Percentiles rank a stretch among this genome's conserved stretches.
Conservation (phyloP, 805 yeast species). For the Metschnikowia koreensis region DNA sequence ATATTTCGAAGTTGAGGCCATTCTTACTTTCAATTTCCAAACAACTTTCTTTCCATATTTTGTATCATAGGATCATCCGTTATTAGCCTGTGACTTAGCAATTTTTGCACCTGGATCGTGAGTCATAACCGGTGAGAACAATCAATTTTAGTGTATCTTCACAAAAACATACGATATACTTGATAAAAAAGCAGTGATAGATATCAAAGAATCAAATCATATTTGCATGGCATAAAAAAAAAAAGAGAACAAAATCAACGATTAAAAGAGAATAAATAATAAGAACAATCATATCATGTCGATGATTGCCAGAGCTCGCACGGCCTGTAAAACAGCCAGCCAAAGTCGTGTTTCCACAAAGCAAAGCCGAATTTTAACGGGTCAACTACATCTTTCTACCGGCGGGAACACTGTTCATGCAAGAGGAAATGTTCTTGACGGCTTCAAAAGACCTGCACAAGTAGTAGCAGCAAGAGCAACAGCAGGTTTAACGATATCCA, state of each 20-base stretch:
- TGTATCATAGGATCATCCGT: too few relatives aligned
- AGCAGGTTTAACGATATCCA: neutral
- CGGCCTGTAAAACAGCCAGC: neutral
- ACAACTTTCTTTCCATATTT: too few relatives aligned
- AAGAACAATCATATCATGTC: neutral
- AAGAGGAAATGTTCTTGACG: too few relatives aligned
- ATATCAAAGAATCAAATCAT: too few relatives aligned
- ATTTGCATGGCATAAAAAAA: too few relatives aligned
- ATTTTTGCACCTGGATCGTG: neutral
- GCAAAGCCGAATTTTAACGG: neutral
- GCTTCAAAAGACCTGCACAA: too few relatives aligned
- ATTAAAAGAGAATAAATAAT: neutral
- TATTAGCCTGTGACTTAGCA: too few relatives aligned
- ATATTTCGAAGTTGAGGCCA: neutral
- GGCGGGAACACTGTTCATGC: too few relatives aligned
- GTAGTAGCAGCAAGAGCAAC: neutral
- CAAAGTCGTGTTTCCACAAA: neutral
- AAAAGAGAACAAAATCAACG: neutral
- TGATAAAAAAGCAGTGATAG: neutral
- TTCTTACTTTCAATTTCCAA: neutral
- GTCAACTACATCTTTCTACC: neutral
- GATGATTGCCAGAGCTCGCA: constrained; percentile 4
- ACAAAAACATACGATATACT: neutral
- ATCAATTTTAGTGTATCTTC: too few relatives aligned
- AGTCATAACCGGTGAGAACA: neutral